Evolutionary conservation across 345 rosid genomes (phyloP).

Genomic region (Boechera divaricarpa): DNA sequence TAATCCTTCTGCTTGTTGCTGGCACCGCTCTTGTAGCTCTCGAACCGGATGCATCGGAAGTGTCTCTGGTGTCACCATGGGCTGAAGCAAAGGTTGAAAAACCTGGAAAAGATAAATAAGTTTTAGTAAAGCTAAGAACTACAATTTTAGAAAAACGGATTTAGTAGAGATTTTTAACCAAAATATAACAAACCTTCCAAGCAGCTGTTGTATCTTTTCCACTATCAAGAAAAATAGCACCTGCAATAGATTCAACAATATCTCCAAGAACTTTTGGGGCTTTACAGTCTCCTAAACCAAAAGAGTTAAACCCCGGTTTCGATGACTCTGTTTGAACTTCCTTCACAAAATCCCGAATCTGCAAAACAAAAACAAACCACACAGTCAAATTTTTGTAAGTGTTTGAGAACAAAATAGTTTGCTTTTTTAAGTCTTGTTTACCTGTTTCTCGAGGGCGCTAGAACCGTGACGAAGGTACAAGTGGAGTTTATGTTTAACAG

Average conservation of each 20-base stretch:
- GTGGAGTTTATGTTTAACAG: constrained; percentile 93
- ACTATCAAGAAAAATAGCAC: constrained; percentile 94
- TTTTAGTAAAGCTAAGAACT: not conserved
- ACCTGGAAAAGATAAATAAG: constrained; percentile 49
- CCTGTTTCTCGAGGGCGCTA: constrained; percentile 98
- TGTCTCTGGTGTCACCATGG: constrained; percentile 99
- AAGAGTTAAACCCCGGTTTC: constrained; percentile 95
- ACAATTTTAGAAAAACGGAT: not conserved
- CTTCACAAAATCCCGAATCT: constrained; percentile 94
- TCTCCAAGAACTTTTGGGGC: constrained; percentile 99
- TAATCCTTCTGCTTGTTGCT: constrained; percentile 97
- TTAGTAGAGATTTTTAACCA: not conserved
- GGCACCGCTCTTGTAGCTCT: constrained; percentile 98
- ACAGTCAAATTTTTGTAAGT: not conserved
- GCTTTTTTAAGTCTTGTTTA: not conserved
- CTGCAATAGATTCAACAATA: constrained; percentile 95
- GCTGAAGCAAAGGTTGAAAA: constrained; percentile 91
- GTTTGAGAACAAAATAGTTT: constrained; percentile 7
- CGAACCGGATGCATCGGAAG: constrained; percentile 99
- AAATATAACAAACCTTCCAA: constrained; percentile 76
- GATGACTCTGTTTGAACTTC: constrained; percentile 80
- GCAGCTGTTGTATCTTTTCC: constrained; percentile 75
- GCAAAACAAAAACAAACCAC: constrained; percentile 12
- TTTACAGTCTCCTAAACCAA: constrained; percentile 97
- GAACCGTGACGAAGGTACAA: constrained; percentile 93